phyloP scores from a whole-genome alignment of 225 moss, liverwort and hornwort genomes.

The Marchantia paleacea region DNA sequence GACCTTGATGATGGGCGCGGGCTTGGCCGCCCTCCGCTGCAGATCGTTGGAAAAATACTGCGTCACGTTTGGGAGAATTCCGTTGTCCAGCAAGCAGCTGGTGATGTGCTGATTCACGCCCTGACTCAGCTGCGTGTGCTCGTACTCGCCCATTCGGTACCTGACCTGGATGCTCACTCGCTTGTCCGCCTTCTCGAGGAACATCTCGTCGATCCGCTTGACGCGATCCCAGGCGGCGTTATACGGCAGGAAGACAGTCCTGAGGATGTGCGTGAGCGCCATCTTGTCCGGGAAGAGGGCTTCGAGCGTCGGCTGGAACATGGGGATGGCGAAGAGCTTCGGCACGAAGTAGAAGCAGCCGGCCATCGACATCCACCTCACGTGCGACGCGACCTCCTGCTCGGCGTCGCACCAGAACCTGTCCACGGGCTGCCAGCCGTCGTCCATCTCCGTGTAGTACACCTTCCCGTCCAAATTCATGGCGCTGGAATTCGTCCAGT shows the following conservation, averaged over 20 bases:
- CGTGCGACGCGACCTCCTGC: slow-evolving; percentile 30
- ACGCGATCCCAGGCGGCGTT: slow-evolving; percentile 44
- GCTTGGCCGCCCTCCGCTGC: neutral
- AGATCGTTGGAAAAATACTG: neutral
- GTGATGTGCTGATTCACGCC: slow-evolving; percentile 31
- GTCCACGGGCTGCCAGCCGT: slow-evolving; percentile 39
- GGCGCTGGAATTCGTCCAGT: too few species aligned
- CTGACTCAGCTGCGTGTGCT: slow-evolving; percentile 22
- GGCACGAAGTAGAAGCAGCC: slow-evolving; percentile 52
- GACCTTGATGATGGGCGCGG: slow-evolving; percentile 26
- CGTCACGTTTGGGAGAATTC: slow-evolving; percentile 37
- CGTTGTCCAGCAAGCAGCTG: slow-evolving; percentile 36
- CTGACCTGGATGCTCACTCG: slow-evolving; percentile 43
- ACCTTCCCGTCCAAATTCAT: neutral
- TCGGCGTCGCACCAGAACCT: slow-evolving; percentile 51
- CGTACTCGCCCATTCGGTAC: slow-evolving; percentile 17
- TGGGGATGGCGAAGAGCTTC: slow-evolving; percentile 42
- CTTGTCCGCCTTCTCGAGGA: slow-evolving; percentile 27
- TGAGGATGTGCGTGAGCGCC: slow-evolving; percentile 42
- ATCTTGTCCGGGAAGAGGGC: slow-evolving; percentile 47
- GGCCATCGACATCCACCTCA: slow-evolving; percentile 39
- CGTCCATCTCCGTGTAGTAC: slow-evolving; percentile 29
- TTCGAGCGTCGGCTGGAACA: slow-evolving; percentile 45
- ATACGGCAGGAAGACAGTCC: slow-evolving; percentile 38
- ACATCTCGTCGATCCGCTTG: slow-evolving; percentile 25